These are phyloP conservation scores for Exophiala aquamarina DNA, from an alignment of 2,329 filamentous ascomycete species.

Conservation along the genomic window DNA sequence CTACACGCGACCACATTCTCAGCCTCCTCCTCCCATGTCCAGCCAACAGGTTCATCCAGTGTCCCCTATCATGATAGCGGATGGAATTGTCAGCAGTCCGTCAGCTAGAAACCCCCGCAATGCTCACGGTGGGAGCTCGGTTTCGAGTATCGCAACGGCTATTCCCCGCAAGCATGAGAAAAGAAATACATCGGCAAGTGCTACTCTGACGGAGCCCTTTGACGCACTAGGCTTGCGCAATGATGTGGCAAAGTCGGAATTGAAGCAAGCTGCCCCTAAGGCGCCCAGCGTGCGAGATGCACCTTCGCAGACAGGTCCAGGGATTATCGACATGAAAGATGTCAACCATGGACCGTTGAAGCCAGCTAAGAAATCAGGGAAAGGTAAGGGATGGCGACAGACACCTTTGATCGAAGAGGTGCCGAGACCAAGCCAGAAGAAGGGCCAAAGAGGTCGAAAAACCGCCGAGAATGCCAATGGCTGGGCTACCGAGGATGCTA, in stretches of 20 bases:
- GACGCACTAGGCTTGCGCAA: constrained; percentile 36
- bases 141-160: constrained; percentile 27
- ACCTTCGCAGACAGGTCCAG: constrained; percentile 38
- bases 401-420: constrained; percentile 67
- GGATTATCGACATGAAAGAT: constrained; percentile 34
- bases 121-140: constrained; percentile 21
- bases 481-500: constrained; percentile 95
- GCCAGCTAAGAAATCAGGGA: constrained; percentile 34
- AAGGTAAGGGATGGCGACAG: constrained; percentile 66
- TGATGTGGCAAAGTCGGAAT: constrained; percentile 26
- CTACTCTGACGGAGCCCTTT: constrained; percentile 48
- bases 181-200: constrained; percentile 35
- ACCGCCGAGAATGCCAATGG: constrained; percentile 66
- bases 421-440: constrained; percentile 46
- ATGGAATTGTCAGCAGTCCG: constrained; percentile 28
- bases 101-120: constrained; percentile 12
- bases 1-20: constrained; percentile 45
- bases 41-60: constrained; percentile 21
- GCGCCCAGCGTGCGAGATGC: constrained; percentile 37
- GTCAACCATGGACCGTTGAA: constrained; percentile 34
- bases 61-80: constrained; percentile 34
- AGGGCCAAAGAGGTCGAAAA: constrained; percentile 46
- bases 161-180: constrained; percentile 19
- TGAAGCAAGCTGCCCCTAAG: not conserved
- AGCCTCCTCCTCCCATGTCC: constrained; percentile 11